Conservation (phyloP, 2,329 filamentous ascomycete genomes). For the Verticillium dahliae region DNA sequence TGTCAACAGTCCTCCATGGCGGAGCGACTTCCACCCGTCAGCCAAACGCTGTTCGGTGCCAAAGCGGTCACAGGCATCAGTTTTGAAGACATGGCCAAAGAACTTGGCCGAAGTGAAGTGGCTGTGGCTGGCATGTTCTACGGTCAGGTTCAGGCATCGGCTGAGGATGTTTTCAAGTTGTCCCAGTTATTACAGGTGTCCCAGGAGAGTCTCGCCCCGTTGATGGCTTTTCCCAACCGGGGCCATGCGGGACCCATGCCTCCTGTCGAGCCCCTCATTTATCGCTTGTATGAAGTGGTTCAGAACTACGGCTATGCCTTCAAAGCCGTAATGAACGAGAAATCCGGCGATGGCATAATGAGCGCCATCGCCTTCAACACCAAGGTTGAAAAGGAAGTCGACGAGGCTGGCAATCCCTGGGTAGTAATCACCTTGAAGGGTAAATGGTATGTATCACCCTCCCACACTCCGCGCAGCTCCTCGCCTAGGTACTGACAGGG, state of each 20-base stretch:
- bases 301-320: slow-evolving; percentile 97
- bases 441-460: slow-evolving; percentile 61
- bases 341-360: slow-evolving; percentile 94
- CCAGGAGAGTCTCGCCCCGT: slow-evolving; percentile 45
- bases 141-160: slow-evolving; percentile 69
- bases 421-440: slow-evolving; percentile 77
- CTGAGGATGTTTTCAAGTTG: slow-evolving; percentile 62
- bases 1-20: slow-evolving; percentile 52
- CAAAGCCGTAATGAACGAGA: slow-evolving; percentile 93
- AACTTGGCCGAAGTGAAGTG: slow-evolving; percentile 74
- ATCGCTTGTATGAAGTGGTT: slow-evolving; percentile 86
- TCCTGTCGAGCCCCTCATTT: slow-evolving; percentile 79
- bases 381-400: slow-evolving; percentile 88
- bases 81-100: slow-evolving; percentile 71
- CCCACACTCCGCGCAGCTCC: background rate
- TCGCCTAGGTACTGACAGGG: background rate
- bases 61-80: slow-evolving; percentile 70
- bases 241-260: slow-evolving; percentile 77
- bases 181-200: slow-evolving; percentile 58
- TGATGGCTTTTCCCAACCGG: slow-evolving; percentile 72
- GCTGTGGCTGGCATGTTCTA: slow-evolving; percentile 87
- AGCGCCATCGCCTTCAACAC: slow-evolving; percentile 88
- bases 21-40: slow-evolving; percentile 63
- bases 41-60: slow-evolving; percentile 69
- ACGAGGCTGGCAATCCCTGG: slow-evolving; percentile 75